A percentile compares a stretch with the other conserved stretches of the same genome.
phyloP scores from a whole-genome alignment of 1,284 basidiomycete species.

The Microbotryomycetes sp. region DNA sequence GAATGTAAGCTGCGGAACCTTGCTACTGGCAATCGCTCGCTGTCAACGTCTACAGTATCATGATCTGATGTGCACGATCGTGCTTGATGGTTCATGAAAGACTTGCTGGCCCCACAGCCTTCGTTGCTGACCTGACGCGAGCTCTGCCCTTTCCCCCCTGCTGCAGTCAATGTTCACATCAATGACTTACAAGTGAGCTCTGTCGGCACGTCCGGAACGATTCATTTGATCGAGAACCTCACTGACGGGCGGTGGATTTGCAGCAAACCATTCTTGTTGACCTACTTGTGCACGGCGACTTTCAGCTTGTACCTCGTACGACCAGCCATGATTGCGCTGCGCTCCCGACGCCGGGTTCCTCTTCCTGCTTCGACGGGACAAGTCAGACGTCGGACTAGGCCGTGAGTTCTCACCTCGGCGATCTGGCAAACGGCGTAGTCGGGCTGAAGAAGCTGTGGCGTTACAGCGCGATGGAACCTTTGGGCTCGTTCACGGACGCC shows the following conservation, averaged over 20 bases:
- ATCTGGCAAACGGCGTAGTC: too few species aligned
- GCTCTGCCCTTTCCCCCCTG: not conserved
- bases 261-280: slow-evolving; percentile 50
- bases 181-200: slow-evolving; percentile 32
- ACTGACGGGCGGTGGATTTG: not conserved
- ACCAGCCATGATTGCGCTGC: slow-evolving; percentile 39
- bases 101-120: too few species aligned
- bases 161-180: slow-evolving; percentile 35
- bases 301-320: slow-evolving; percentile 83
- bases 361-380: too few species aligned
- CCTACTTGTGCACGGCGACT: slow-evolving; percentile 78
- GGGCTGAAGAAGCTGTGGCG: too few species aligned
- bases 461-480: not conserved
- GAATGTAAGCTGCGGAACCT: slow-evolving; percentile 23
- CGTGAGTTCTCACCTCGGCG: too few species aligned
- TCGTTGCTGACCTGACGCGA: too few species aligned
- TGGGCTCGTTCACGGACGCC: slow-evolving; percentile 2
- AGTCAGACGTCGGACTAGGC: too few species aligned
- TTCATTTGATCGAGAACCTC: too few species aligned
- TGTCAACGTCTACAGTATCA: not conserved
- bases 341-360: slow-evolving; percentile 2
- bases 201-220: too few species aligned
- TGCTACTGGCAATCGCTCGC: not conserved
- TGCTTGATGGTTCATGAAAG: too few species aligned
- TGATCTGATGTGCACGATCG: not conserved